These are phyloP conservation scores for Anaeromyces robustus DNA, from an alignment of 192 early-diverging fungal genomes.

Conservation along the genomic window DNA sequence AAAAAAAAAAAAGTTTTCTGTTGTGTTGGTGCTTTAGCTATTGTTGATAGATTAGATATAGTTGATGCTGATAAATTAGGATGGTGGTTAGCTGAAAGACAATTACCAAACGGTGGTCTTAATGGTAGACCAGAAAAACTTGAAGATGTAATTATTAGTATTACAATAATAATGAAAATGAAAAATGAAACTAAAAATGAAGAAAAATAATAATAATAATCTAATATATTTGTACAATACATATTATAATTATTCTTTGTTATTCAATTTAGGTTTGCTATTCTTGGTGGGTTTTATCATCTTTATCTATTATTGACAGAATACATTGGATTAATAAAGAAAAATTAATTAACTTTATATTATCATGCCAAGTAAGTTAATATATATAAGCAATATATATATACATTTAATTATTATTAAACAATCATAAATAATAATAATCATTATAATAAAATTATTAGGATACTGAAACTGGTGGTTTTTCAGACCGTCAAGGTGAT, in stretches of 20 bases:
- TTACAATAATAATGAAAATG: too few species aligned
- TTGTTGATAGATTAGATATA: conserved; percentile 56
- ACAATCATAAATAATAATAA: background rate
- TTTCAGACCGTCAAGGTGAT: conserved; percentile 84
- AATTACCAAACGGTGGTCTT: conserved; percentile 78
- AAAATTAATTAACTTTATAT: conserved; percentile 62
- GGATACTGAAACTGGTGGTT: conserved; percentile 74
- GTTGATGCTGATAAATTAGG: conserved; percentile 70
- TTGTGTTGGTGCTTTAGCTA: conserved; percentile 75
- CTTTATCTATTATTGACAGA: conserved; percentile 61
- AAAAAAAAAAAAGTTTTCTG: conserved; percentile 50
- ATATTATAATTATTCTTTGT: background rate
- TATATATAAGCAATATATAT: background rate
- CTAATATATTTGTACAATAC: too few species aligned
- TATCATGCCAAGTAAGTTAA: conserved; percentile 44
- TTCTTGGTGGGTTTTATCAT: conserved; percentile 95
- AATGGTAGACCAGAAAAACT: conserved; percentile 95
- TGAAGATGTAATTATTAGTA: conserved; percentile 69
- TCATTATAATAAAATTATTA: background rate
- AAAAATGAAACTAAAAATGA: too few species aligned
- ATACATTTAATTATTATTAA: background rate
- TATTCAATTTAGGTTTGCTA: conserved; percentile 58
- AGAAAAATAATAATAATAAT: too few species aligned
- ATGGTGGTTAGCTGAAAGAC: conserved; percentile 89
- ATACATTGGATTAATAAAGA: conserved; percentile 72